Base-by-base conservation (phyloP, 2,329 filamentous ascomycete species). In the Drechslerella dactyloides region DNA sequence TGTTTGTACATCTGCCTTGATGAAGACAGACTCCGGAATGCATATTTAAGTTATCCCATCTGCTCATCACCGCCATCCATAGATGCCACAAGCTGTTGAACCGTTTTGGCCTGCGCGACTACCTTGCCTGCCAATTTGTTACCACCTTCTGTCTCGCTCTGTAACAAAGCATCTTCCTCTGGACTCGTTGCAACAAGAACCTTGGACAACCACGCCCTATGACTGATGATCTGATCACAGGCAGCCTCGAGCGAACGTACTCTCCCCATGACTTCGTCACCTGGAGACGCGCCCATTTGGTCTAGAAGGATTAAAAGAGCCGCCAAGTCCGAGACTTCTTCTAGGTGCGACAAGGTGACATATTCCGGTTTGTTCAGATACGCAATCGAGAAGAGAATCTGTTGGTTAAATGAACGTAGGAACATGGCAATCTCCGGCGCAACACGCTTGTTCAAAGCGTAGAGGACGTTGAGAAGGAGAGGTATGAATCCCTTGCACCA, bases 401-500 rank as follows among this genome's bases (percentile, higher is more conserved):
- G 87, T 52, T 87, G 85, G 10, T 90, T 89, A 79, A 96, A 99
- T 78, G 92, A 89, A 77, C 96, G 96, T 27, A 99, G 84, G 78
- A 97, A 96, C 66, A 88, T 88, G 0, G 90, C 86, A 4, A 97
- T 86, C 79, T 99, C 94, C 0, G 89, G 86, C 0, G 92, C 93
- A 52, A 96, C 87, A 1, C 90, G 89, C 0, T 87, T 85, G 10
- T 92, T 91, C 17, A 99, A 86, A 10, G 90, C 87, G 69, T 89
- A 87, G 19, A 99, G 85, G 27, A 99, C 83, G 79, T 97, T 97
- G 50, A 99, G 84, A 70, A 93, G 89, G 17, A 99, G 82, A 0
- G 94, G 94, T 2, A 99, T 83, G 65, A 97, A 85, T 1, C 91
- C 94, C 75, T 90, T 89, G 19, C 87, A 87, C 94, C 94, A 99